Base-by-base conservation (phyloP, 768 basidiomycete species). In the Phanerodontia chrysosporium region DNA sequence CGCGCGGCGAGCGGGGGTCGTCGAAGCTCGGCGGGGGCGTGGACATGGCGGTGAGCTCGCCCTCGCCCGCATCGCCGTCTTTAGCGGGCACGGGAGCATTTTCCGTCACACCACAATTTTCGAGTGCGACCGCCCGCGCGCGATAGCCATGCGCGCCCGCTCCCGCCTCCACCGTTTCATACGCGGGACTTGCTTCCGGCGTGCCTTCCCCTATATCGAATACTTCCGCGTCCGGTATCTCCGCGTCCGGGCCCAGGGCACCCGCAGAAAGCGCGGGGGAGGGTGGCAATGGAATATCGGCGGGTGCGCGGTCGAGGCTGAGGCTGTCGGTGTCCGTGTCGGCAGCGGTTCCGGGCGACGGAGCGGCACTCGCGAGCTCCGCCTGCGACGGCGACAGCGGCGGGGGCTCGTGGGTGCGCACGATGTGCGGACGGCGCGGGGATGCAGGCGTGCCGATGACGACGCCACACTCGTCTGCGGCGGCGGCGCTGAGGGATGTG, bases 1-100 rank as follows among this genome's bases (percentile, higher is more conserved):
- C 22, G 30, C 32, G 59, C 10, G 53, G 21, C 22, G 59, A 36
- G 25, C 30, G 59, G 25, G 53, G 42, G 44, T 55, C 52, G 21
- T 55, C 45, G 48, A 21, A 25, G 24, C 9, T 48, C 46, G 46
- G 5, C 39, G 49, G 49, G 28, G n/a, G 49, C 29, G 18, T n/a
- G 9, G 49, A 28, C 24, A n/a, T n/a, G n/a, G n/a, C n/a, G n/a
- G n/a, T n/a, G n/a, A n/a, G n/a, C n/a, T n/a, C n/a, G n/a, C n/a
- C 27, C n/a, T 13, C 45, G 14, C 10, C 16, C 21, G 45, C 6
- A 22, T 21, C 32, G 7, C 7, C 32, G 6, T 35, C 32, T 35
- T 7, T 35, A 35, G 32, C 32, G 13, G 32, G 7, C 7, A 13
- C 32, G 32, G 32, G 13, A 35, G 32, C 32, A 7, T 6, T 35